Evolutionary conservation across 208 protist species (phyloP), one percentile per base, ranked within the genome.

Genomic region (Acanthamoeba triangularis): DNA sequence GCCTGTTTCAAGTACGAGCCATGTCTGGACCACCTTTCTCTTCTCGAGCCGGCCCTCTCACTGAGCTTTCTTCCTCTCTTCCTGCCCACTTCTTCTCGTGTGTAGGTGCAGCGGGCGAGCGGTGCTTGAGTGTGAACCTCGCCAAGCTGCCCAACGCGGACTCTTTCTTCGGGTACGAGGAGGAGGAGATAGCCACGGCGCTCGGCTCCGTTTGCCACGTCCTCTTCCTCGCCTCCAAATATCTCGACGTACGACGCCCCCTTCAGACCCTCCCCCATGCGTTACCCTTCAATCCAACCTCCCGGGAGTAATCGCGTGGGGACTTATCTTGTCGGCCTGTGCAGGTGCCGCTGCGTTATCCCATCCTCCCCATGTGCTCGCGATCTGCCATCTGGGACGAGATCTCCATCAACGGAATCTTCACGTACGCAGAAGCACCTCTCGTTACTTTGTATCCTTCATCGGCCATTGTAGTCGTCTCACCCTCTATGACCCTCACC

Each of bases 381-480:
- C 78, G 93, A 74, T 95, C 93, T 18, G n/a, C 82, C 30, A 95
- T 95, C 7, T 63, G 78, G 49, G 93, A 95, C 69, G 93, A 95
- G 59, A 91, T 91, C 13, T 91, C 85, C 20, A 47, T 47, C 41
- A 72, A 72, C 18, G 85, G 85, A 33, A 41, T 33, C n/a, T 33
- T 33, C 33, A 69, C 56, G 49, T 91, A 63, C 28, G n/a, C 23
- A 35, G 16, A 84, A 23, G 5, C 52, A 13, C 23, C 0, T 23
- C 8, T 7, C 25, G 3, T 35, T 4, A 1, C 11, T 30, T 2
- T 41, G 0, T 33, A 28, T 49, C 16, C 23, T 59, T 33, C n/a
- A 35, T 14, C 10, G 6, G 14, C 2, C 11, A 95, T 30, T 13
- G 30, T 7, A 0, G 30, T 80, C n/a, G n/a, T 63, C 25, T 92